Base-by-base conservation (phyloP, 179 eudicot species). In the Silene coronaria region DNA sequence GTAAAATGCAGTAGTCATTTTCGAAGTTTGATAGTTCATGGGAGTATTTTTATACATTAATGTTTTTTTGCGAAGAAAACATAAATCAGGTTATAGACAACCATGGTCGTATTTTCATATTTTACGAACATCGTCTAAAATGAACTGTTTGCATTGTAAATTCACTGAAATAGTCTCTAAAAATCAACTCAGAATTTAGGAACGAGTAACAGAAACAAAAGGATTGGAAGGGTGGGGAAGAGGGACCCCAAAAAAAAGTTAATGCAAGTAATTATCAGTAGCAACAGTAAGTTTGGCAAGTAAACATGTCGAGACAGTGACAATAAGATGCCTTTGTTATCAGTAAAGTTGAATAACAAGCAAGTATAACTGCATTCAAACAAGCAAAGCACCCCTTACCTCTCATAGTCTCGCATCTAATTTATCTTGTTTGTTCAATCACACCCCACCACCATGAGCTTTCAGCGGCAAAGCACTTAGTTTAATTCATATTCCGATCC, bases 251-350 rank as follows among this genome's bases (percentile, higher is more conserved):
- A 45, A 51, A 53, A 66, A 2, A 42, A 27, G 38, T 64, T 64
- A 36, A 45, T 69, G 72, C 57, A 42, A 45, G 58, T 69, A 38
- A 38, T 69, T 34, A 30, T 51, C 48, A 65, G 16, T n/a, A 30
- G 17, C 21, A 14, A 63, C 36, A 66, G 70, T 55, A 62, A 24
- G 81, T 78, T 78, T 64, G 81, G 81, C 81, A 66, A 78, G 32
- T 73, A 57, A 78, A 78, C 76, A 64, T 34, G 66, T 78, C 5
- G 8, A 22, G 57, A 71, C 26, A 71, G 55, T 32, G 61, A 24
- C 60, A 70, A 22, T 22, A 10, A 51, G 60, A 76, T 45, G 30
- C 72, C 10, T 69, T 69, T 69, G 55, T 42, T 68, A 69, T 22
- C 48, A 62, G 38, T 24, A 28, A 70, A 45, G 60, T 8, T 23